Percentiles rank a stretch among this genome's conserved stretches.
Evolutionary conservation across 176 grass and related monocot genomes (phyloP).

Genomic region (Oryza longistaminata): DNA sequence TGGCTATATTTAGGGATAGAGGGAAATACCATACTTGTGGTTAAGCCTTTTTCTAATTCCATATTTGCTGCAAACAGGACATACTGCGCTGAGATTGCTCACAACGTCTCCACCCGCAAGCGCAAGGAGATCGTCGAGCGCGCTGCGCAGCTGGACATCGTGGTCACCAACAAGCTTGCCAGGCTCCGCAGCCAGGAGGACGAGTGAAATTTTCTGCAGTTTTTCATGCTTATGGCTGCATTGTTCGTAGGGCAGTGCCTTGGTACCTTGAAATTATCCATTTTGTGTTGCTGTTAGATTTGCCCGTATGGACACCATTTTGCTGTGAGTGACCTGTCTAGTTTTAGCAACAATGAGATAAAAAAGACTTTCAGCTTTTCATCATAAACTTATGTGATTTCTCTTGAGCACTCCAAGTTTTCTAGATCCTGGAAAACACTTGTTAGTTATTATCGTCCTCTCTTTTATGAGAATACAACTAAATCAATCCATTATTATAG

Average conservation of each 20-base stretch:
- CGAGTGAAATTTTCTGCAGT: slow-evolving; percentile 45
- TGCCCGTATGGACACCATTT: neutral
- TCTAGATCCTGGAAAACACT: neutral
- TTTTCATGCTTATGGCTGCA: neutral
- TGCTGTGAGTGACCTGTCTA: neutral
- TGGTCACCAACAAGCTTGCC: slow-evolving; percentile 67
- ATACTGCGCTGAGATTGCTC: slow-evolving; percentile 79
- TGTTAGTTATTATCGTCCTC: neutral
- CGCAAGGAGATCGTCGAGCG: slow-evolving; percentile 84
- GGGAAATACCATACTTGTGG: neutral
- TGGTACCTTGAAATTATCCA: neutral
- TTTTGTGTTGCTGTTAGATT: slow-evolving; percentile 19
- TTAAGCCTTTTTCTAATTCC: too few species aligned
- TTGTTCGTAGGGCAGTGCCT: neutral
- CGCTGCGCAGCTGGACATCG: slow-evolving; percentile 70
- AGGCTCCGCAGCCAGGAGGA: slow-evolving; percentile 90
- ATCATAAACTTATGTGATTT: neutral
- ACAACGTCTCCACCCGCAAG: slow-evolving; percentile 70
- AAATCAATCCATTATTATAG: neutral
- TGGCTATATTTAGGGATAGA: too few species aligned
- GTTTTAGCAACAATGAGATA: slow-evolving; percentile 4
- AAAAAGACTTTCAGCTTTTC: neutral
- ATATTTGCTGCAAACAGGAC: slow-evolving; percentile 39
- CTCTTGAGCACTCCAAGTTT: neutral
- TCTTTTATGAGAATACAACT: neutral